Base-by-base conservation (phyloP, 352 stramenopile genomes). In the Globisporangium heterothallicum region DNA sequence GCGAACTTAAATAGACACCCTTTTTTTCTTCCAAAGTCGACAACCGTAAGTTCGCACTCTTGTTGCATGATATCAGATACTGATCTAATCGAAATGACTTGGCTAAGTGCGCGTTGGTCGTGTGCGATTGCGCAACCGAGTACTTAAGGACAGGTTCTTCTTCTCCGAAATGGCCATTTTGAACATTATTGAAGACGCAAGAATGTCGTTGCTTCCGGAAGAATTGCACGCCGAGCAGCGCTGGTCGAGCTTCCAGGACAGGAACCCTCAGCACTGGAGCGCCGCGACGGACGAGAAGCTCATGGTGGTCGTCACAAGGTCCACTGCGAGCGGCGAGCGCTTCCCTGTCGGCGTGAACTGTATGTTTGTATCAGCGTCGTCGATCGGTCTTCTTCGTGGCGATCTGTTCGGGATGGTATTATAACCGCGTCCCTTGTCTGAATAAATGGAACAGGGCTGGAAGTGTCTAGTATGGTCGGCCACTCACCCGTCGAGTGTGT, bases 281-380 rank as follows among this genome's bases (percentile, higher is more conserved):
- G 61, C 62, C 4, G 56, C 63, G 13, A 69, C 64, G 14, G 82
- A 93, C 30, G 74, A 88, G 58, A 60, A 72, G 53, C 59, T 93
- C 27, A 44, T 88, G 49, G 66, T 67, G 58, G 59, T 88, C 35
- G 74, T 87, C 25, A 86, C 64, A 54, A 68, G 76, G 51, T 83
- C 75, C 12, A 93, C 77, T 5, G 74, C 65, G 45, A 91, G 80
- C 41, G 78, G 74, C 16, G 78, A 88, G 59, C 73, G 83, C 21
- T 93, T 93, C 60, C 83, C 83, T 0, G 77, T 91, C 30, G 83
- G 80, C 43, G 80, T 93, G 53, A 89, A 91, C 57, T 93, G 83
- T 89, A 56, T 62, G 80, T 70, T n/a, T n/a, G n/a, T n/a, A n/a
- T n/a, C n/a, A n/a, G n/a, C n/a, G n/a, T n/a, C n/a, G n/a, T n/a